Conservation (phyloP, 2,329 filamentous ascomycete genomes). For the Apiospora sp. region DNA sequence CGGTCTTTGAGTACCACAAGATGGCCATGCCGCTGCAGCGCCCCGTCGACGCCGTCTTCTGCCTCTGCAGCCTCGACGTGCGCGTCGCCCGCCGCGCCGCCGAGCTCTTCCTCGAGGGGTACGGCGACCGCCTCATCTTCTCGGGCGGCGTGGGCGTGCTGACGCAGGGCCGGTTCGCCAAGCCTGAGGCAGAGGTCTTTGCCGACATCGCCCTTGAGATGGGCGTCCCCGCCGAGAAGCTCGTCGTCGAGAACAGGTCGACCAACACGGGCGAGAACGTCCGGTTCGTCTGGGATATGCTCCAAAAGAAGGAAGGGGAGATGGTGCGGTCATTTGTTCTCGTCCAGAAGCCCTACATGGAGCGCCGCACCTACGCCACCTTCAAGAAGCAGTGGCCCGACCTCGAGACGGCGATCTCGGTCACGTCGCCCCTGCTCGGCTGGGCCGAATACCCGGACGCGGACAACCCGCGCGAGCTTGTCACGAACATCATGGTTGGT, state of each 20-base stretch:
- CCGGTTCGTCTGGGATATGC: constrained; percentile 50
- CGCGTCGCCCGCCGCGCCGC: constrained; percentile 53
- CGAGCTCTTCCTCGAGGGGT: constrained; percentile 50
- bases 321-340: constrained; percentile 46
- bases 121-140: constrained; percentile 50
- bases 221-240: constrained; percentile 48
- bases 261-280: constrained; percentile 58
- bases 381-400: constrained; percentile 57
- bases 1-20: constrained; percentile 54
- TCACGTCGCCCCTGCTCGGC: constrained; percentile 50
- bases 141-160: constrained; percentile 52
- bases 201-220: constrained; percentile 48
- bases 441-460: constrained; percentile 52
- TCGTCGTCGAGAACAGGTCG: constrained; percentile 50
- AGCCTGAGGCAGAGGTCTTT: constrained; percentile 53
- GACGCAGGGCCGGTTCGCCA: constrained; percentile 47
- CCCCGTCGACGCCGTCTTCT: constrained; percentile 53
- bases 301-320: constrained; percentile 39
- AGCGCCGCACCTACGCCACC: constrained; percentile 54
- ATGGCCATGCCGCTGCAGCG: constrained; percentile 45
- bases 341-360: constrained; percentile 60
- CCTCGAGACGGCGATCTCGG: constrained; percentile 42
- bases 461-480: constrained; percentile 50
- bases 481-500: constrained; percentile 54
- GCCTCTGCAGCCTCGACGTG: constrained; percentile 55